Conservation (phyloP, 2,329 filamentous ascomycete species). For the Fusarium proliferatum region DNA sequence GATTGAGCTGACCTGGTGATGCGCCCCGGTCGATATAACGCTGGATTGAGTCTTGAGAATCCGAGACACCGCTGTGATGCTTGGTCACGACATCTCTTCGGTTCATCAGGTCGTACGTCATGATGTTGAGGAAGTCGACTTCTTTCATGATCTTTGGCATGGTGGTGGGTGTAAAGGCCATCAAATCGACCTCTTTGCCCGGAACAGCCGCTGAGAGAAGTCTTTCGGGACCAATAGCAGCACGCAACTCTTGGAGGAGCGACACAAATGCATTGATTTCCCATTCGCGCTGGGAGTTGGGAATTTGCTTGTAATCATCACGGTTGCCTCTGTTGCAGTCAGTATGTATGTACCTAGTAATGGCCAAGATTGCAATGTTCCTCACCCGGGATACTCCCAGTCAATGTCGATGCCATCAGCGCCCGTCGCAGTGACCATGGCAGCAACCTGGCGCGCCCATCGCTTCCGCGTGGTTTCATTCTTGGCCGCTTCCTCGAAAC, state of each 20-base stretch:
- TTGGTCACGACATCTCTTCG: constrained; percentile 71
- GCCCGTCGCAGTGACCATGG: constrained; percentile 69
- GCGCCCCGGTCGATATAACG: constrained; percentile 69
- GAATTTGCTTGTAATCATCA: constrained; percentile 73
- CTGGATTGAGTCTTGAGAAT: constrained; percentile 65
- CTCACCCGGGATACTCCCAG: constrained; percentile 70
- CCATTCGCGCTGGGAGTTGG: constrained; percentile 68
- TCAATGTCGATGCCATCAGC: constrained; percentile 75
- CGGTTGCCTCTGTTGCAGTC: constrained; percentile 68
- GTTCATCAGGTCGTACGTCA: constrained; percentile 79
- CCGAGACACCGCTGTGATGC: constrained; percentile 73
- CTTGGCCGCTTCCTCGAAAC: constrained; percentile 69
- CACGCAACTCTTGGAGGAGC: constrained; percentile 68
- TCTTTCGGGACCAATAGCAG: constrained; percentile 65
- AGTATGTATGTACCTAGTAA: neutral
- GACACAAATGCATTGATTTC: constrained; percentile 73
- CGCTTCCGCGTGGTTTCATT: constrained; percentile 61
- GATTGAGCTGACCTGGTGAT: constrained; percentile 64
- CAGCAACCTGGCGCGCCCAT: constrained; percentile 73
- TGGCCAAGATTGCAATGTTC: neutral
- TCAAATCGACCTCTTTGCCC: constrained; percentile 71
- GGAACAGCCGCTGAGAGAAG: constrained; percentile 76
- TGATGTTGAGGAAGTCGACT: constrained; percentile 75
- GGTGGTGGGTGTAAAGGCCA: constrained; percentile 70
- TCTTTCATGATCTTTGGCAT: constrained; percentile 67